A percentile compares a stretch with the other conserved stretches of the same genome.
These are phyloP conservation scores for Phytophthora fragariaefolia DNA, from an alignment of 352 stramenopile genomes.

Conservation along the genomic window DNA sequence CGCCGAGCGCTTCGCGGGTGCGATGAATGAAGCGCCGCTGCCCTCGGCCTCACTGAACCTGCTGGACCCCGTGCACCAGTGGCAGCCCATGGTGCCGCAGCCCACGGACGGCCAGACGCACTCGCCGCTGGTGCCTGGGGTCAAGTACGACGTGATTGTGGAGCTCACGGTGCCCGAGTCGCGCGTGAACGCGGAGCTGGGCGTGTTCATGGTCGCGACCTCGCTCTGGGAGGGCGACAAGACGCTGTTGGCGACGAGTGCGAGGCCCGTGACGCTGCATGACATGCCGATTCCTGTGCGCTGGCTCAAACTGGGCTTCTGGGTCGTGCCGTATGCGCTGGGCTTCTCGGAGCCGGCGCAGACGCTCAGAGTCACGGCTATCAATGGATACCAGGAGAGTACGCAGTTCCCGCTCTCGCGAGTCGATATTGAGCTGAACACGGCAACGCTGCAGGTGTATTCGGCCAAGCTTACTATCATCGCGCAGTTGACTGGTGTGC, in stretches of 20 bases:
- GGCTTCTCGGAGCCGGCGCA: slow-evolving; percentile 67
- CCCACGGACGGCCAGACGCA: slow-evolving; percentile 20
- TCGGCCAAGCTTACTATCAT: slow-evolving; percentile 81
- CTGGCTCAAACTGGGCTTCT: slow-evolving; percentile 50
- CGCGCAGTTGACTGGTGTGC: slow-evolving; percentile 78
- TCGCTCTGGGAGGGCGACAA: slow-evolving; percentile 37
- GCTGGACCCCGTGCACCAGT: slow-evolving; percentile 62
- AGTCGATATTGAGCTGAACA: slow-evolving; percentile 66
- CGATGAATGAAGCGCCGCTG: slow-evolving; percentile 18
- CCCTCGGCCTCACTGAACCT: slow-evolving; percentile 67
- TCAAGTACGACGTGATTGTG: slow-evolving; percentile 84
- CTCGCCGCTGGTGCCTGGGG: slow-evolving; percentile 58
- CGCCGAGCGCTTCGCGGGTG: slow-evolving; percentile 31
- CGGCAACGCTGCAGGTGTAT: slow-evolving; percentile 76
- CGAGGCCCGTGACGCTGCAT: slow-evolving; percentile 65
- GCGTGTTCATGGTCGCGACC: slow-evolving; percentile 83
- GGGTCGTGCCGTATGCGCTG: slow-evolving; percentile 63
- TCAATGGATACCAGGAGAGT: slow-evolving; percentile 79
- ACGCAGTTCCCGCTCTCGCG: slow-evolving; percentile 55
- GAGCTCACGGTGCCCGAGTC: slow-evolving; percentile 77
- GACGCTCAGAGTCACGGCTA: slow-evolving; percentile 51
- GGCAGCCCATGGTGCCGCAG: slow-evolving; percentile 48
- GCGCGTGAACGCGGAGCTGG: slow-evolving; percentile 63
- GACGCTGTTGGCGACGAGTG: slow-evolving; percentile 51
- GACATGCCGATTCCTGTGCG: slow-evolving; percentile 67